Evolutionary conservation across 306 rosid species (phyloP).

Genomic region (Trichosanthes cucumerina): DNA sequence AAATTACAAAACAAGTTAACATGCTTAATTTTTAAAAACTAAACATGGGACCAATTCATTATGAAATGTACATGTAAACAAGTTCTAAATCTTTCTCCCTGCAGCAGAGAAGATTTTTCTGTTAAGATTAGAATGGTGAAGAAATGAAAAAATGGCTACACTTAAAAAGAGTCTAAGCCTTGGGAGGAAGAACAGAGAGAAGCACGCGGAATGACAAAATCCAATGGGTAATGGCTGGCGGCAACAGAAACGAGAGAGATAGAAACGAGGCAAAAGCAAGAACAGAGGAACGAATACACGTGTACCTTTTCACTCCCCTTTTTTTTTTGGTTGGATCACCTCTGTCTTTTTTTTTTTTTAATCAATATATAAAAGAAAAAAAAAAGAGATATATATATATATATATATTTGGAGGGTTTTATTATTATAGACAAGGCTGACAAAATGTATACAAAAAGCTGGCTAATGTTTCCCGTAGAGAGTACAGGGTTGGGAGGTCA

Average conservation of each 20-base stretch:
- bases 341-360: not conserved
- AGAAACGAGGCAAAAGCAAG: not conserved
- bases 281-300: not conserved
- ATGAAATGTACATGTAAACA: too few species aligned
- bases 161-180: not conserved
- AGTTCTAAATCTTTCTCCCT: not conserved
- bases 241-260: not conserved
- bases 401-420: not conserved
- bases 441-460: conserved; percentile 3
- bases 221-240: not conserved
- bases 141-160: not conserved
- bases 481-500: not conserved
- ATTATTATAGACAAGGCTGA: conserved; percentile 2
- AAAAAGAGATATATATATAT: not conserved
- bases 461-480: conserved; percentile 8
- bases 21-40: too few species aligned
- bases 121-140: not conserved
- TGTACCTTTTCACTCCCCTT: not conserved
- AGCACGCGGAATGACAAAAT: not conserved
- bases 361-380: not conserved
- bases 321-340: not conserved
- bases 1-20: too few species aligned
- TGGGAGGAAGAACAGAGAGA: not conserved
- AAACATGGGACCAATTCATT: too few species aligned
- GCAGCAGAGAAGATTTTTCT: conserved; percentile 14